A percentile compares a stretch with the other conserved stretches of the same genome.
Conservation (phyloP, 345 rosid species). For the Ricinus communis region DNA sequence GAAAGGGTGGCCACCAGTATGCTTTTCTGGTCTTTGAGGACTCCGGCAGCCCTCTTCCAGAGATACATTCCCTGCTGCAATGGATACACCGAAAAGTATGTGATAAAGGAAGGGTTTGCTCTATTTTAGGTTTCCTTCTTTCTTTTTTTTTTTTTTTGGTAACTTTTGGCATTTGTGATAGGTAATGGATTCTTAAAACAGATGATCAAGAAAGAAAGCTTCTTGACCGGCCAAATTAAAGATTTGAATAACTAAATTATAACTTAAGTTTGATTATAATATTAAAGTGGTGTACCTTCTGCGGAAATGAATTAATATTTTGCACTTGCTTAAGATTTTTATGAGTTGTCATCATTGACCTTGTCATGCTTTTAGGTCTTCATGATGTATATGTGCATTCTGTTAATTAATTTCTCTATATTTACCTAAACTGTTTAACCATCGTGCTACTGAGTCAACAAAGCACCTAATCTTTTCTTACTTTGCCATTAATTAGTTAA, state of each 20-base stretch:
- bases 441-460: too few species aligned
- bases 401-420: too few species aligned
- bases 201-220: neutral
- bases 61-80: slow-evolving; percentile 41
- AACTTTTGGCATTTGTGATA: too few species aligned
- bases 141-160: too few species aligned
- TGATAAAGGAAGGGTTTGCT: neutral
- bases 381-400: too few species aligned
- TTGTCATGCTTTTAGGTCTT: too few species aligned
- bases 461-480: too few species aligned
- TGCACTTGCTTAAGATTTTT: neutral
- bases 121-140: neutral
- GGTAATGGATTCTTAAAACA: neutral
- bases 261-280: neutral
- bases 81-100: neutral
- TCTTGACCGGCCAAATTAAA: neutral
- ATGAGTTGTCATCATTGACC: slow-evolving; percentile 1
- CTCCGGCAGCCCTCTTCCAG: slow-evolving; percentile 69
- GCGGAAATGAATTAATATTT: neutral
- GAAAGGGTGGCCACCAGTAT: slow-evolving; percentile 42
- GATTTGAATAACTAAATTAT: neutral
- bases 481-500: too few species aligned
- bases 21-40: slow-evolving; percentile 76
- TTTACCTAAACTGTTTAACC: too few species aligned
- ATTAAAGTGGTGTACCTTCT: neutral